Conservation (phyloP, 2,329 filamentous ascomycete genomes). For the Epichloe coenophiala region DNA sequence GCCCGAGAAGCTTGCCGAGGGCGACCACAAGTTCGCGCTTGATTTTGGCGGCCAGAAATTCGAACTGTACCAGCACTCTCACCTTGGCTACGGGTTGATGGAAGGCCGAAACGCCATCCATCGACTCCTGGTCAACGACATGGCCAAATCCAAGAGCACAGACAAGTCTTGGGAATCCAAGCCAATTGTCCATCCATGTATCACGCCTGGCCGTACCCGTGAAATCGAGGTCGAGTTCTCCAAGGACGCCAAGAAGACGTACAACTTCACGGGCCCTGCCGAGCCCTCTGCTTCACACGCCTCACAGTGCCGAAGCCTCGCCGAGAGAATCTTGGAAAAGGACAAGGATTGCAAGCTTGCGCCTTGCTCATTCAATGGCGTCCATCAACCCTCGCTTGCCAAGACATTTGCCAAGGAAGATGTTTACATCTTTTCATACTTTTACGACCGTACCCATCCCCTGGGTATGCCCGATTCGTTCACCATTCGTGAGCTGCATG, state of each 20-base stretch:
- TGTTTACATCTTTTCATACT: slow-evolving; percentile 94
- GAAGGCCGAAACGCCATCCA: slow-evolving; percentile 81
- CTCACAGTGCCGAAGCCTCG: slow-evolving; percentile 81
- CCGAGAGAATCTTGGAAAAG: slow-evolving; percentile 85
- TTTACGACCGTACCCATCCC: slow-evolving; percentile 86
- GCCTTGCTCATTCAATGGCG: slow-evolving; percentile 96
- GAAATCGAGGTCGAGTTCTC: slow-evolving; percentile 60
- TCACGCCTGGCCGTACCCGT: slow-evolving; percentile 65
- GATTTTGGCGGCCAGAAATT: slow-evolving; percentile 84
- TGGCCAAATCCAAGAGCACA: slow-evolving; percentile 47
- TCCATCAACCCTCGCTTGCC: slow-evolving; percentile 81
- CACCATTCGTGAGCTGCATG: slow-evolving; percentile 78
- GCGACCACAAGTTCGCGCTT: slow-evolving; percentile 91
- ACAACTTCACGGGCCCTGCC: slow-evolving; percentile 80
- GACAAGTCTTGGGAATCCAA: slow-evolving; percentile 55
- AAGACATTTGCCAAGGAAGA: slow-evolving; percentile 90
- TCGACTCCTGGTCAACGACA: slow-evolving; percentile 56
- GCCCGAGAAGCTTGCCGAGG: slow-evolving; percentile 71
- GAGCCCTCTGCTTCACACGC: slow-evolving; percentile 65
- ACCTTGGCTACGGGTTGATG: slow-evolving; percentile 95
- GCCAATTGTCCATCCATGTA: slow-evolving; percentile 72
- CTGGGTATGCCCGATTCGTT: slow-evolving; percentile 98
- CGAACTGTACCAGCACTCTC: slow-evolving; percentile 93
- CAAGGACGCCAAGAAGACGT: slow-evolving; percentile 45
- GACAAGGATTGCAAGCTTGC: slow-evolving; percentile 66